Conservation (phyloP, 805 yeast genomes). For the Ogataea pignaliae region DNA sequence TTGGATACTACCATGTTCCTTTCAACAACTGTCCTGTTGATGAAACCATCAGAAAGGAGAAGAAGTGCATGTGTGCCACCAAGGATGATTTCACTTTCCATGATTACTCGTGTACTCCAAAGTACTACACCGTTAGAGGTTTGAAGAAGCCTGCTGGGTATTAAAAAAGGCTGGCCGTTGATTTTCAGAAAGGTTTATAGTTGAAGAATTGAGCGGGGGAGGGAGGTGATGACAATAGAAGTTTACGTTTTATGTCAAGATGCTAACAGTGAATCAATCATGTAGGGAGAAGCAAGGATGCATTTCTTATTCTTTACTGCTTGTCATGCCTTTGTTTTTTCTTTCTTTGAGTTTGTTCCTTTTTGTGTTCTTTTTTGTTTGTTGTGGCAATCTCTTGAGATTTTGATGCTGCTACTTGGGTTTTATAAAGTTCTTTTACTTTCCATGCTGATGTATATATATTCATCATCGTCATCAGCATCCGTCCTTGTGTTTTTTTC, state of each 20-base stretch:
- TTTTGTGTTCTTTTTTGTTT: neutral
- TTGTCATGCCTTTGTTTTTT: neutral
- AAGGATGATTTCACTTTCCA: conserved; percentile 73
- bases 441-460: no score
- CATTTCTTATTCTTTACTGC: neutral
- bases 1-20: conserved; percentile 83
- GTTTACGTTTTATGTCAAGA: no score
- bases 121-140: conserved; percentile 52
- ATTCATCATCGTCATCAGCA: no score
- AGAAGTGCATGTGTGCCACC: conserved; percentile 72
- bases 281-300: neutral
- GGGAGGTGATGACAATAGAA: no score
- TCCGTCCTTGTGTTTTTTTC: no score
- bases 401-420: no score
- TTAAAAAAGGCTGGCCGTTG: conserved; percentile 41
- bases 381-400: neutral
- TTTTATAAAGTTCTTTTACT: no score
- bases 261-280: no score
- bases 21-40: conserved; percentile 78
- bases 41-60: conserved; percentile 46
- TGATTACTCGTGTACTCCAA: conserved; percentile 66
- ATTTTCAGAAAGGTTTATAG: no score
- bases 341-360: neutral
- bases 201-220: no score
- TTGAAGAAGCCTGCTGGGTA: conserved; percentile 64